phyloP scores from a whole-genome alignment of 2,329 filamentous ascomycete genomes.

The Trichoderma atroviride region DNA sequence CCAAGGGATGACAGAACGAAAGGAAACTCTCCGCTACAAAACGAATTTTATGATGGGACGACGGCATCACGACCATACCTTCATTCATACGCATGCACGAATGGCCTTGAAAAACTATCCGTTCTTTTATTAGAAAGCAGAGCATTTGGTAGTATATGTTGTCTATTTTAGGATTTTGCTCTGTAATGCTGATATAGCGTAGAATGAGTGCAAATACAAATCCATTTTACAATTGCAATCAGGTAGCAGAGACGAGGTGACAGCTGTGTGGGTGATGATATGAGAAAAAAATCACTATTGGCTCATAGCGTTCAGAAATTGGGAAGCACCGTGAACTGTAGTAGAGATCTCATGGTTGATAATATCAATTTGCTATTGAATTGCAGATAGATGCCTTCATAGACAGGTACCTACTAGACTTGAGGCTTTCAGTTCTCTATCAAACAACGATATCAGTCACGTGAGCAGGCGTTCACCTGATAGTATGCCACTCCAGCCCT shows the following conservation, averaged over 20 bases:
- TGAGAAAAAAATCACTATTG: not conserved
- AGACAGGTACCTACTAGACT: no score
- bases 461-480: constrained; percentile 26
- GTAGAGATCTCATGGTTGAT: not conserved
- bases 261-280: not conserved
- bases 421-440: not conserved
- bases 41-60: constrained; percentile 45
- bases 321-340: not conserved
- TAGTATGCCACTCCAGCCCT: constrained; percentile 18
- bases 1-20: constrained; percentile 34
- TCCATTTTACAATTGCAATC: not conserved
- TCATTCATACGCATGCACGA: constrained; percentile 21
- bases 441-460: constrained; percentile 12
- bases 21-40: constrained; percentile 41
- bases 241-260: not conserved
- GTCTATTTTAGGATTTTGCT: constrained; percentile 21
- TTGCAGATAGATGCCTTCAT: not conserved
- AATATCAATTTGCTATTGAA: not conserved
- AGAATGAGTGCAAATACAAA: constrained; percentile 11
- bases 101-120: constrained; percentile 18
- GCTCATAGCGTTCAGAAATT: not conserved
- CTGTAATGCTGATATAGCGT: constrained; percentile 5
- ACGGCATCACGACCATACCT: constrained; percentile 37
- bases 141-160: constrained; percentile 14
- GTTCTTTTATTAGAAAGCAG: constrained; percentile 19